phyloP scores from a whole-genome alignment of 148 eudicot genomes.

The Salicornia ramosissima region DNA sequence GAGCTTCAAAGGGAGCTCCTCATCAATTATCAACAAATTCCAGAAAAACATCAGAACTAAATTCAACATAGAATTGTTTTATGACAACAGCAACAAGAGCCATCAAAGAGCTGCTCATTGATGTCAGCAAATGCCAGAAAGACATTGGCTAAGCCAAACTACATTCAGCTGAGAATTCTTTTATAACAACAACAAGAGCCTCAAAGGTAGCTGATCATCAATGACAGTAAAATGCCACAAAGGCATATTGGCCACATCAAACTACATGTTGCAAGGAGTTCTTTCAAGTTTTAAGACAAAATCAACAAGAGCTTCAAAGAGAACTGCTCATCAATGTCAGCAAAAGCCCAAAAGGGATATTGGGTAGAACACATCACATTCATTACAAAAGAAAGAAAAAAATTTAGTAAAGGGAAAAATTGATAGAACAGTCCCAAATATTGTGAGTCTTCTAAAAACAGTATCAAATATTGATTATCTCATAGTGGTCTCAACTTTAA shows the following conservation, averaged over 20 bases:
- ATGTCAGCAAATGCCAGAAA: neutral
- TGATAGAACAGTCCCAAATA: no score
- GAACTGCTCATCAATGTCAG: neutral
- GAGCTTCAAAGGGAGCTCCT: no score
- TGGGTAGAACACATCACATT: neutral
- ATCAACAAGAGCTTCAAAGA: neutral
- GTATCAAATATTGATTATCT: no score
- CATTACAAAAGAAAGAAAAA: neutral
- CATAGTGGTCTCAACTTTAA: no score
- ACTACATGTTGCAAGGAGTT: neutral
- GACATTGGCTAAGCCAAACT: neutral
- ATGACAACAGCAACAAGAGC: neutral
- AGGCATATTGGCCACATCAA: neutral
- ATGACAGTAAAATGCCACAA: neutral
- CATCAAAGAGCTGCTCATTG: neutral
- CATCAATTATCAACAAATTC: no score
- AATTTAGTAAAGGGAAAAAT: no score
- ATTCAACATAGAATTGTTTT: no score
- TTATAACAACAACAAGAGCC: neutral
- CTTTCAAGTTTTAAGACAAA: no score
- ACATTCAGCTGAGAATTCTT: no score
- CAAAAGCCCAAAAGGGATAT: neutral
- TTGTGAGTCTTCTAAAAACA: no score
- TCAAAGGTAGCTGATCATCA: neutral
- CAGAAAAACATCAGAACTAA: no score